A percentile compares a stretch with the other conserved stretches of the same genome.
Conservation (phyloP, 1,284 basidiomycete species). For the Tilletia setariae region DNA sequence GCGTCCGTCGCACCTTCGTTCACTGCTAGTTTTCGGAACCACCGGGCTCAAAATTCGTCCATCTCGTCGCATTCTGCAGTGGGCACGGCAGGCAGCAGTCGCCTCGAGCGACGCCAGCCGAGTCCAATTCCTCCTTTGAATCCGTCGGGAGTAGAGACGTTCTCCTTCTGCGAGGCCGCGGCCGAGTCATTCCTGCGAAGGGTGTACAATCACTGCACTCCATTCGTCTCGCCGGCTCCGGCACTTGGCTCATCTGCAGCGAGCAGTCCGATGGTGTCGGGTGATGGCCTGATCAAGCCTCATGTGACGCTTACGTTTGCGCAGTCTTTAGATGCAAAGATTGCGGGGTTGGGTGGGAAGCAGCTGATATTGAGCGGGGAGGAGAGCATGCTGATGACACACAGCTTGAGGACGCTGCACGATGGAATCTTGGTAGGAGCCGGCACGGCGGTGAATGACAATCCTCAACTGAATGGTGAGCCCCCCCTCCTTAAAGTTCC, state of each 20-base stretch:
- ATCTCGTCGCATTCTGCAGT: too few relatives aligned
- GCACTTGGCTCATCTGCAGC: not conserved
- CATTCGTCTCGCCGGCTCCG: not conserved
- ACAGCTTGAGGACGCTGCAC: conserved; percentile 68
- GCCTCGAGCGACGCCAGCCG: not conserved
- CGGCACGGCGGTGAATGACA: conserved; percentile 82
- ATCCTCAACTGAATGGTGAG: conserved; percentile 87
- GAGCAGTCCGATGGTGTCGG: not conserved
- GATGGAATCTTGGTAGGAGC: conserved; percentile 89
- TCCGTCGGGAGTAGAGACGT: conserved; percentile 5
- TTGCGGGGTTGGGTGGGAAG: conserved; percentile 70
- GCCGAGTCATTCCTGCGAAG: conserved; percentile 8
- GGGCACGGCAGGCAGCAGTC: not conserved
- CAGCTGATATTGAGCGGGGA: conserved; percentile 78
- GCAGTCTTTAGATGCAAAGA: conserved; percentile 88
- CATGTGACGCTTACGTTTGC: conserved; percentile 83
- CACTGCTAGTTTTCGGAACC: too few relatives aligned
- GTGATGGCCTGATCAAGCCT: conserved; percentile 16
- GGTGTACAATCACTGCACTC: conserved; percentile 12
- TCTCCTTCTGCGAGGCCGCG: not conserved
- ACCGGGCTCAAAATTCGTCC: too few relatives aligned
- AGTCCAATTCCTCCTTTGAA: conserved; percentile 5
- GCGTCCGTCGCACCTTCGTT: not conserved
- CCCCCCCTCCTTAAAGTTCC: too few relatives aligned
- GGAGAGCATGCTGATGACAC: conserved; percentile 91